These are phyloP conservation scores for Priceomyces carsonii DNA, from an alignment of 805 yeast genomes.

Conservation along the genomic window DNA sequence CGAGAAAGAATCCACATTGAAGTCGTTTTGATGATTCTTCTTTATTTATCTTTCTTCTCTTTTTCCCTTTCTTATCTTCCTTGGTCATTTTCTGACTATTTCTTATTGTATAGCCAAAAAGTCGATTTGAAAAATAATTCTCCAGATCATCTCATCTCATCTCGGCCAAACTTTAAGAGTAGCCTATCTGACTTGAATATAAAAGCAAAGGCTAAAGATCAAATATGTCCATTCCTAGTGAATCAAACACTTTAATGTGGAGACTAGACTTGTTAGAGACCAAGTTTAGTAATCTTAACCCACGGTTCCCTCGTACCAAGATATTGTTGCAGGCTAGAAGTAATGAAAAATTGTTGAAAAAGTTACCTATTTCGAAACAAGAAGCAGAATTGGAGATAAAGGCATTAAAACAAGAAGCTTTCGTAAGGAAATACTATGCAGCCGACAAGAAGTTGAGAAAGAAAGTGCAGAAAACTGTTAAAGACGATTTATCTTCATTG, in stretches of 20 bases:
- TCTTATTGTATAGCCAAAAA: no score
- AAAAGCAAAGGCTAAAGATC: neutral
- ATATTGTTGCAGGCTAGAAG: constrained; percentile 46
- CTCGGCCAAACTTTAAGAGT: no score
- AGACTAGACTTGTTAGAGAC: constrained; percentile 58
- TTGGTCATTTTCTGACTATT: constrained; percentile 8
- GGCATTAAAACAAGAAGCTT: constrained; percentile 44
- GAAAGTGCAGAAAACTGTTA: constrained; percentile 25
- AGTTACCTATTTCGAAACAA: constrained; percentile 38
- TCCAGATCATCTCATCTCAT: constrained; percentile 11
- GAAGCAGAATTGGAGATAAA: constrained; percentile 49
- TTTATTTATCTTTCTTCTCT: constrained; percentile 7
- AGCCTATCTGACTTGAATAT: no score
- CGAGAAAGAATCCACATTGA: constrained; percentile 50
- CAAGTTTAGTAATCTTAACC: constrained; percentile 41
- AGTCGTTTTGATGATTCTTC: constrained; percentile 6
- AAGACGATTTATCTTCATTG: constrained; percentile 15
- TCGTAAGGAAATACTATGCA: constrained; percentile 51
- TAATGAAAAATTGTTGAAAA: constrained; percentile 40
- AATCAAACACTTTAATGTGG: constrained; percentile 30
- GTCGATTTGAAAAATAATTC: no score
- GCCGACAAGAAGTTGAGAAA: constrained; percentile 42
- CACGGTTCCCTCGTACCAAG: constrained; percentile 53
- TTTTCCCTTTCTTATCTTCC: constrained; percentile 8
- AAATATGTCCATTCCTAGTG: constrained; percentile 2